Evolutionary conservation across 345 rosid species (phyloP).

Genomic region (Corchorus capsularis): DNA sequence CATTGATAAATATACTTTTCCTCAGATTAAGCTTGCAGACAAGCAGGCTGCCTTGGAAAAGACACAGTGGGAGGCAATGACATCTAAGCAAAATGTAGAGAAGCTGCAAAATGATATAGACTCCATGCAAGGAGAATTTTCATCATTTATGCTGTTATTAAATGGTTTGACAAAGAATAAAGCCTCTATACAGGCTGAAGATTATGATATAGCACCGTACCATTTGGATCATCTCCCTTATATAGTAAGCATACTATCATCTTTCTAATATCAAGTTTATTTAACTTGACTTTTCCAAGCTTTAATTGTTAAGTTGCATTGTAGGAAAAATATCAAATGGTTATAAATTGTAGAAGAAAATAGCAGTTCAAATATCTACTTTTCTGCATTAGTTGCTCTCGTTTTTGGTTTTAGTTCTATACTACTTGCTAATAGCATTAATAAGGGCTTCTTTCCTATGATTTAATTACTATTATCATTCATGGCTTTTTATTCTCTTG

Average conservation of each 20-base stretch:
- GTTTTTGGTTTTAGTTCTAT: too few species aligned
- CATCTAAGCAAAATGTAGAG: constrained; percentile 57
- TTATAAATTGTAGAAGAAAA: background rate
- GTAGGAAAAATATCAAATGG: background rate
- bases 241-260: constrained; percentile 49
- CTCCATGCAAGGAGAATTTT: constrained; percentile 64
- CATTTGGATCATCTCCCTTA: constrained; percentile 54
- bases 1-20: constrained; percentile 7
- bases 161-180: constrained; percentile 57
- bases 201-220: constrained; percentile 62
- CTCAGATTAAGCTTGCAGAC: constrained; percentile 91
- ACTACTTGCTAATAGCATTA: background rate
- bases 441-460: background rate
- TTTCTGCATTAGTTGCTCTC: background rate
- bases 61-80: constrained; percentile 89
- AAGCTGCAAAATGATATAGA: constrained; percentile 79
- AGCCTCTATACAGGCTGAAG: constrained; percentile 34
- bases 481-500: background rate
- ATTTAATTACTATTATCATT: too few species aligned
- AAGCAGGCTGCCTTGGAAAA: constrained; percentile 93
- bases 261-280: background rate
- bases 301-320: background rate
- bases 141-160: constrained; percentile 54
- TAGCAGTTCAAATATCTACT: background rate
- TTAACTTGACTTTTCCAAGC: background rate